Base-by-base conservation (phyloP, 176 grass and related monocot genomes). In the Calamus simplicifolius region DNA sequence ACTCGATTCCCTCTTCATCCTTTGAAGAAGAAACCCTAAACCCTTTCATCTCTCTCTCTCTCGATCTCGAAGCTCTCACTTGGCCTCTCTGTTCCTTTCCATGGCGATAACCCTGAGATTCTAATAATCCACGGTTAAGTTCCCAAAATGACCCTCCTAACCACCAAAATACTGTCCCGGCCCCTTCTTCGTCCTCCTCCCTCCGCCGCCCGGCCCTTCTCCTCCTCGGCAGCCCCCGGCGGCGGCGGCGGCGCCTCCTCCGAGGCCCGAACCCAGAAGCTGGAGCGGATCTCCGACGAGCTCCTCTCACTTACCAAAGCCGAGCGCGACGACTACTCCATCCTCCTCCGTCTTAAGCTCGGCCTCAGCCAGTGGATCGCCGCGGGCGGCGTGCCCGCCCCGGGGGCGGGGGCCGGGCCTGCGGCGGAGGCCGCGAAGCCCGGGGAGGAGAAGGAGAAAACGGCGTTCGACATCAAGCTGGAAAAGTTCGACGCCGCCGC, bases 401-500 rank as follows among this genome's bases (percentile, higher is more conserved):
- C 28, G 8, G 64, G 55, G 2, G 31, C 67, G 13, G 77, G 18
- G 2, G 57, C 66, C 48, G 61, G 68, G 5, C 78, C 70, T n/a
- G n/a, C 63, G 0, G 61, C 18, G 12, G 58, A 51, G 15, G 27
- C 69, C 16, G 73, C 30, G 19, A 26, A 16, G 7, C 55, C 78
- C 58, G 86, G n/a, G 58, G 59, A 69, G 28, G 68, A 56, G 4
- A 76, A 57, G 29, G 81, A 66, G 14, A 89, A 89, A 75, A 89
- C 81, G 16, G 75, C 86, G 50, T 89, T 89, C 78, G 78, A 89
- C 74, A 80, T 91, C 67, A 85, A 81, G 80, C 80, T 97, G 27
- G 92, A 97, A 68, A 97, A 91, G 81, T 91, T 91, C 78, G 92
- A 97, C 16, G 78, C 87, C 12, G 78, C 92, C 56, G 74, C 92